Evolutionary conservation across 768 basidiomycete species (phyloP).

Genomic region (Boletus pseudo-olivaceus): DNA sequence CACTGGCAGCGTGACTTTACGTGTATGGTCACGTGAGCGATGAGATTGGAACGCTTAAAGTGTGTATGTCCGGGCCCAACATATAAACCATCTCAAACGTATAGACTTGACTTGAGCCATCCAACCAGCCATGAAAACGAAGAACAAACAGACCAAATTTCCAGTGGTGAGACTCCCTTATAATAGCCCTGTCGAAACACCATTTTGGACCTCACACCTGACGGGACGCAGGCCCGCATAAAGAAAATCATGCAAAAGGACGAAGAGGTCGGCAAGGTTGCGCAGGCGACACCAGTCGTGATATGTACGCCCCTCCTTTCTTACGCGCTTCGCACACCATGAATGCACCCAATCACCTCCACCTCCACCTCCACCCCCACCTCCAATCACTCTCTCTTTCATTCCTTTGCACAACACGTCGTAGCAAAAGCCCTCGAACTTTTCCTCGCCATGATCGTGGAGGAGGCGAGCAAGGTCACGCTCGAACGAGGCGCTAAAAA

Average conservation of each 20-base stretch:
- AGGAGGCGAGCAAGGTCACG: slow-evolving; percentile 80
- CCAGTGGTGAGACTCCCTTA: slow-evolving; percentile 66
- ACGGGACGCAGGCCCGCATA: slow-evolving; percentile 76
- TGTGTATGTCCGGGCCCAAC: slow-evolving; percentile 7
- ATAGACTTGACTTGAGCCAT: neutral
- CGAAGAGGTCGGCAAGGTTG: slow-evolving; percentile 97
- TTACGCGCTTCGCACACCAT: slow-evolving; percentile 12
- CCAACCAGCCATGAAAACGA: slow-evolving; percentile 65
- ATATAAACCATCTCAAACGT: neutral
- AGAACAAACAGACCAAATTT: slow-evolving; percentile 89
- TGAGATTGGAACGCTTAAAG: slow-evolving; percentile 17
- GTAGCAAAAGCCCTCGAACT: slow-evolving; percentile 94
- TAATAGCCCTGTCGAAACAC: slow-evolving; percentile 3
- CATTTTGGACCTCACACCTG: slow-evolving; percentile 1
- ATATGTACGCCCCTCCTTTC: slow-evolving; percentile 69
- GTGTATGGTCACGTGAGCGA: slow-evolving; percentile 22
- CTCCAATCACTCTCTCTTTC: neutral
- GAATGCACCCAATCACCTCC: neutral
- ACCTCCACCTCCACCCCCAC: neutral
- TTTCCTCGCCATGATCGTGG: slow-evolving; percentile 81
- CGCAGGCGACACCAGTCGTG: slow-evolving; percentile 92
- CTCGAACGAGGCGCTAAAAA: slow-evolving; percentile 76
- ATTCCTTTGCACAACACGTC: neutral
- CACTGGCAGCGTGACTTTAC: too few relatives aligned
- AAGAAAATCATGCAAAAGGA: slow-evolving; percentile 99